A percentile compares a stretch with the other conserved stretches of the same genome.
phyloP scores from a whole-genome alignment of 1,284 basidiomycete genomes.

The Ceratobasidium sp. region DNA sequence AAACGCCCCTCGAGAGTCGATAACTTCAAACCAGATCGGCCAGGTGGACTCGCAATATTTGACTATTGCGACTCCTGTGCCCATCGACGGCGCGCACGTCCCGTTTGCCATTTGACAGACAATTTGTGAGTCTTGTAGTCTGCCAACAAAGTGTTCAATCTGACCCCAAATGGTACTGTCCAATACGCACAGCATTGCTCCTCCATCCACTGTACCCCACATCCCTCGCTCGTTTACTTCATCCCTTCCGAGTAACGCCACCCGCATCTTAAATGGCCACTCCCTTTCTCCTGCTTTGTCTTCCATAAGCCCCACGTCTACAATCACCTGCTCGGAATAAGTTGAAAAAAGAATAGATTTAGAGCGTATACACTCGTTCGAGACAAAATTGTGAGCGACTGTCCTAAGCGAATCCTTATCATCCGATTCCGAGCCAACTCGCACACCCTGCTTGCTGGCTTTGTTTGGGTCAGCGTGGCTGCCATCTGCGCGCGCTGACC shows the following conservation, averaged over 20 bases:
- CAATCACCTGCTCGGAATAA: too few species aligned
- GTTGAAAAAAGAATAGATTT: not conserved
- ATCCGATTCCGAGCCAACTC: not conserved
- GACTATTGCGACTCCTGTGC: not conserved
- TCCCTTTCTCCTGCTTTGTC: too few species aligned
- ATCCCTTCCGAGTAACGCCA: too few species aligned
- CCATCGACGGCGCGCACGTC: not conserved
- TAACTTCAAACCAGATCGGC: conserved; percentile 10
- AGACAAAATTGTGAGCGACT: not conserved
- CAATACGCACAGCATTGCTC: conserved; percentile 1
- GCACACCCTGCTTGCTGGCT: not conserved
- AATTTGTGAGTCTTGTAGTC: not conserved
- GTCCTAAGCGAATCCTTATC: not conserved
- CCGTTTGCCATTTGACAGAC: conserved; percentile 22
- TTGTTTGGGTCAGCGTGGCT: conserved; percentile 3
- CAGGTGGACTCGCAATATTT: not conserved
- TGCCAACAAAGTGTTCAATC: not conserved
- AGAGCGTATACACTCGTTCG: not conserved
- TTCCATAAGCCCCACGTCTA: too few species aligned
- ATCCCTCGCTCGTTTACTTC: too few species aligned
- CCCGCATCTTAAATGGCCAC: too few species aligned
- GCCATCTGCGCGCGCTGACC: conserved; percentile 3
- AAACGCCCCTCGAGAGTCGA: not conserved
- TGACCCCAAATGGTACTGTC: not conserved
- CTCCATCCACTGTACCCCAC: too few species aligned